Conservation (phyloP, 148 eudicot genomes). For the Vaccinium darrowii region DNA sequence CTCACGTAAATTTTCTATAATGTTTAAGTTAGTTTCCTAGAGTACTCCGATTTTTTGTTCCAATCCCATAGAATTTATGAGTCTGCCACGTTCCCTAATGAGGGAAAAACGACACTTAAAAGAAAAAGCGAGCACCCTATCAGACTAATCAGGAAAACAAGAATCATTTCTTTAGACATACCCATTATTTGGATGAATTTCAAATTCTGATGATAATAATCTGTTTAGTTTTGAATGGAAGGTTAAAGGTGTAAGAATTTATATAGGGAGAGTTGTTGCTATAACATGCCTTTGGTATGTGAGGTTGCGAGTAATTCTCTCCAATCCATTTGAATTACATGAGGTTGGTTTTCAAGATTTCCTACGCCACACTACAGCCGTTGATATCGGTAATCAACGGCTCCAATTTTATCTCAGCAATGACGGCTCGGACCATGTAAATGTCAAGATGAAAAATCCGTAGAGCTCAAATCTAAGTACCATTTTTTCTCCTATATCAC, state of each 20-base stretch:
- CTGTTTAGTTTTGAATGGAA: not conserved
- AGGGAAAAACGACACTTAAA: too few relatives aligned
- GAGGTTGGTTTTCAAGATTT: not conserved
- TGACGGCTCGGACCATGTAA: too few relatives aligned
- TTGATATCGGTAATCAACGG: too few relatives aligned
- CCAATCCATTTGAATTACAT: not conserved
- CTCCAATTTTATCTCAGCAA: too few relatives aligned
- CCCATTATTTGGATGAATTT: not conserved
- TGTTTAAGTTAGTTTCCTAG: too few relatives aligned
- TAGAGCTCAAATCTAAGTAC: not conserved
- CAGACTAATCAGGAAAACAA: not conserved
- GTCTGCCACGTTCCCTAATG: too few relatives aligned
- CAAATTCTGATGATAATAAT: not conserved
- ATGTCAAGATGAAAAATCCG: not conserved
- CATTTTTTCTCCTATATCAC: not conserved
- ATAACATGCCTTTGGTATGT: not conserved
- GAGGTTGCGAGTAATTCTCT: conserved; percentile 7
- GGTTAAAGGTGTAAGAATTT: not conserved
- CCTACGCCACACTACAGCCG: too few relatives aligned
- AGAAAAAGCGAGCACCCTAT: not conserved
- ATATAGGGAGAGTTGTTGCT: not conserved
- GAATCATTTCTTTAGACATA: not conserved
- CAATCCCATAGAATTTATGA: too few relatives aligned
- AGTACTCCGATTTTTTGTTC: too few relatives aligned
- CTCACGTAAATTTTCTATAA: too few relatives aligned